Conservation (phyloP, 768 basidiomycete species). For the Boletus coccyginus region DNA sequence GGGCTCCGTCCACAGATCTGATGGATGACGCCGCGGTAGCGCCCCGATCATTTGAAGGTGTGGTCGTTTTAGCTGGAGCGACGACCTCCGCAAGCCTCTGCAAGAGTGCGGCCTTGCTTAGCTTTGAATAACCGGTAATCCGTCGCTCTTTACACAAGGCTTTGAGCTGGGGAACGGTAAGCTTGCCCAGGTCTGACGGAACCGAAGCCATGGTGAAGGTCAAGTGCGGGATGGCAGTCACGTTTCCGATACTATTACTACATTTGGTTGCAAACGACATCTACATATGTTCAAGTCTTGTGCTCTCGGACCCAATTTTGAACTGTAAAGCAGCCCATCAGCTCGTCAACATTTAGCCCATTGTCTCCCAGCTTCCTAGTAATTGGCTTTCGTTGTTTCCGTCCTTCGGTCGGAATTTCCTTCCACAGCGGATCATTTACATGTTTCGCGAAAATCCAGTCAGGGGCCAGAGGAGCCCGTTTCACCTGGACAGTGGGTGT, state of each 20-base stretch:
- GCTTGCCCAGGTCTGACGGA: conserved; percentile 26
- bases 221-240: background rate
- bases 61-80: background rate
- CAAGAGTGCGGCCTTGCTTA: conserved; percentile 56
- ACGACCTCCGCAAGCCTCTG: conserved; percentile 36
- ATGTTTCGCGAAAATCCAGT: conserved; percentile 24
- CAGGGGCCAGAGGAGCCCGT: conserved; percentile 18
- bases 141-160: conserved; percentile 62
- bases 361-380: conserved; percentile 13
- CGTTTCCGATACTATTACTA: background rate
- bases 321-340: conserved; percentile 18
- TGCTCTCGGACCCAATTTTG: conserved; percentile 18
- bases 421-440: conserved; percentile 19
- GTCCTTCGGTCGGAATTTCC: background rate
- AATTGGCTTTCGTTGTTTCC: conserved; percentile 15
- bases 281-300: background rate
- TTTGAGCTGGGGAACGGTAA: conserved; percentile 65
- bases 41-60: background rate
- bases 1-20: background rate
- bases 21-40: background rate
- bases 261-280: background rate
- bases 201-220: conserved; percentile 10
- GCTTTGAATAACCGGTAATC: conserved; percentile 65
- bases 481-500: conserved; percentile 9
- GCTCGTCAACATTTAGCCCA: conserved; percentile 9